Conservation (phyloP, 495 filamentous ascomycete species). For the Hyaloscypha finlandica region DNA sequence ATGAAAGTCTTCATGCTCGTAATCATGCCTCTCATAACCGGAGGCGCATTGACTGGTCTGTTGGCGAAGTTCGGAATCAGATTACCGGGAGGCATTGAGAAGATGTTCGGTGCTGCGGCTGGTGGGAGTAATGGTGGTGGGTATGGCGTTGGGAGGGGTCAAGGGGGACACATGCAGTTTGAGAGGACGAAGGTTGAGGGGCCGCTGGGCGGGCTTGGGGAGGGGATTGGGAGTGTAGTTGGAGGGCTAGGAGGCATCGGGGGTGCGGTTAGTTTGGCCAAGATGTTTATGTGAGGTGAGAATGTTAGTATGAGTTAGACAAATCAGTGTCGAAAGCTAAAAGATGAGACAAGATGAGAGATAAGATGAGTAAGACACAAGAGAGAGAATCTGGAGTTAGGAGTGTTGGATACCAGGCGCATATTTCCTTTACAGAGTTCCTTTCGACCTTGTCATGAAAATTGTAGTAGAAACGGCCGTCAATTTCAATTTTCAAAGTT, state of each 20-base stretch:
- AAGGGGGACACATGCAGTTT: constrained; percentile 39
- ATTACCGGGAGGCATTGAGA: constrained; percentile 60
- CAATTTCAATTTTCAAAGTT: neutral
- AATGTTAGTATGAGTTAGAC: neutral
- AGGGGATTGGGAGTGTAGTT: constrained; percentile 20
- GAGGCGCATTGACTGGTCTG: constrained; percentile 73
- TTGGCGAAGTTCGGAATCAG: constrained; percentile 74
- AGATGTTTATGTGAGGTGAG: constrained; percentile 61
- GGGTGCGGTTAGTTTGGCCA: constrained; percentile 57
- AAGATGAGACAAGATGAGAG: neutral
- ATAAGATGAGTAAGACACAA: neutral
- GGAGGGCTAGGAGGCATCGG: constrained; percentile 49
- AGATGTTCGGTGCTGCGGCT: constrained; percentile 49
- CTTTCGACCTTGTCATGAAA: neutral
- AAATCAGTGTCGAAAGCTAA: neutral
- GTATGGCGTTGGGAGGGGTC: constrained; percentile 34
- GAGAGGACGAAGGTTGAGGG: constrained; percentile 45
- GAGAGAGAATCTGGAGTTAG: constrained; percentile 5
- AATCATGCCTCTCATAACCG: constrained; percentile 79
- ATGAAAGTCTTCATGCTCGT: constrained; percentile 83
- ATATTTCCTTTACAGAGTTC: neutral
- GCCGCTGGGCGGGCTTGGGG: constrained; percentile 16
- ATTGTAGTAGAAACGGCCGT: neutral
- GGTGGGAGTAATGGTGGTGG: constrained; percentile 34
- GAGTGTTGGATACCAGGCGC: constrained; percentile 5